Conservation (phyloP, 2,329 filamentous ascomycete species). For the Bertia moriformis region DNA sequence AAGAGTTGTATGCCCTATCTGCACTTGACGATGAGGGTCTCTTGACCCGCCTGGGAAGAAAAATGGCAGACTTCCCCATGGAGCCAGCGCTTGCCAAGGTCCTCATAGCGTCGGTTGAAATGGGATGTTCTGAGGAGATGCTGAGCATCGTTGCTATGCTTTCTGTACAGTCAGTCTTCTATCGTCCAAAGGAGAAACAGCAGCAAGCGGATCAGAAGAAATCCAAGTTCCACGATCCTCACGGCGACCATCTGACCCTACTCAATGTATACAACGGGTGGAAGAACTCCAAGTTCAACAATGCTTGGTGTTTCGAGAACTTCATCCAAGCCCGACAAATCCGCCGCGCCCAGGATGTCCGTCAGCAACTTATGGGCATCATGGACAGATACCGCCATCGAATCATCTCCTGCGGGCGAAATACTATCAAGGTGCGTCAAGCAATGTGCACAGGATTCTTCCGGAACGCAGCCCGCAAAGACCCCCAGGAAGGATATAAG, state of each 20-base stretch:
- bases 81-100: conserved; percentile 84
- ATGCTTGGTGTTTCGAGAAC: conserved; percentile 93
- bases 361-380: conserved; percentile 81
- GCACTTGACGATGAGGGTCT: conserved; percentile 92
- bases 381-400: conserved; percentile 81
- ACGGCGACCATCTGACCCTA: conserved; percentile 84
- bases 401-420: conserved; percentile 70
- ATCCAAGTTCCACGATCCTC: conserved; percentile 87
- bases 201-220: conserved; percentile 94
- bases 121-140: conserved; percentile 84
- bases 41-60: conserved; percentile 75
- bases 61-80: conserved; percentile 99
- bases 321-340: conserved; percentile 89
- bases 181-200: conserved; percentile 94
- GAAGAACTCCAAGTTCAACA: conserved; percentile 71
- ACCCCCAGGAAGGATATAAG: conserved; percentile 93
- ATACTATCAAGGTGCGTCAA: conserved; percentile 75
- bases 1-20: conserved; percentile 83
- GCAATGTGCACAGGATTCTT: conserved; percentile 91
- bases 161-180: conserved; percentile 74
- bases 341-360: conserved; percentile 77
- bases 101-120: conserved; percentile 73
- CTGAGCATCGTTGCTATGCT: conserved; percentile 92
- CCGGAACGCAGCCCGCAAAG: conserved; percentile 85
- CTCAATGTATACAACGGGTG: conserved; percentile 97